Percentiles rank a stretch among this genome's conserved stretches.
Conservation (phyloP, 1,284 basidiomycete species). For the Bondarzewia mesenterica region DNA sequence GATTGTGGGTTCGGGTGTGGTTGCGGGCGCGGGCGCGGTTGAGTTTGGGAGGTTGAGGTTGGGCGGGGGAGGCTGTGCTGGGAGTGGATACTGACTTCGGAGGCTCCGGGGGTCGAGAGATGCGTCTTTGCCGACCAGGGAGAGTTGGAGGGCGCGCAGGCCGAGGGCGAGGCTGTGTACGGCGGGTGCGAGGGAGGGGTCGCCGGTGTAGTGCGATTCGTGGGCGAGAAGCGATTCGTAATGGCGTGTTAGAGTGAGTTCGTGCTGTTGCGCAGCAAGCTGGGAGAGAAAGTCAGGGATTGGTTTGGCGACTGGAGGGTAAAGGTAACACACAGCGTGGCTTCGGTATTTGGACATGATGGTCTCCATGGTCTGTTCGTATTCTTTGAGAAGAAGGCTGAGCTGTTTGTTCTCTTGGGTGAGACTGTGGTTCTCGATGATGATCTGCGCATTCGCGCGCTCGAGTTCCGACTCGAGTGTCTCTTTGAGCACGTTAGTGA, state of each 20-base stretch:
- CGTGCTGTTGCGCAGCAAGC: slow-evolving; percentile 89
- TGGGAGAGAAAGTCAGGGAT: slow-evolving; percentile 18
- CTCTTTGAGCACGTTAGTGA: slow-evolving; percentile 44
- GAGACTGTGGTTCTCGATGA: slow-evolving; percentile 90
- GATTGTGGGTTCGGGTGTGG: background rate
- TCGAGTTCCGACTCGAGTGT: slow-evolving; percentile 91
- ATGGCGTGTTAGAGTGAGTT: slow-evolving; percentile 82
- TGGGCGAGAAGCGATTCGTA: slow-evolving; percentile 84
- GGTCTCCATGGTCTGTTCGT: slow-evolving; percentile 90
- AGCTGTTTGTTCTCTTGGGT: slow-evolving; percentile 94
- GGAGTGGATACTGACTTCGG: background rate
- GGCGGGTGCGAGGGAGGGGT: slow-evolving; percentile 43
- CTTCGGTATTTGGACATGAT: slow-evolving; percentile 96
- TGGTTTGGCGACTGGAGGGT: slow-evolving; percentile 1
- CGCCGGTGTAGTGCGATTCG: slow-evolving; percentile 53
- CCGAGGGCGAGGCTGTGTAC: slow-evolving; percentile 66
- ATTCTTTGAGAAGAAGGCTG: slow-evolving; percentile 83
- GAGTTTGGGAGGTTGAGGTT: background rate
- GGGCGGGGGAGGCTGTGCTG: background rate
- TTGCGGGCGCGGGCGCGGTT: background rate
- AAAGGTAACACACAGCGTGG: slow-evolving; percentile 65
- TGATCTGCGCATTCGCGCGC: slow-evolving; percentile 79
- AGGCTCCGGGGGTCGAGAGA: background rate
- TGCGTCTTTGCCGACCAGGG: slow-evolving; percentile 62
- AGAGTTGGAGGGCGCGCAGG: slow-evolving; percentile 66